phyloP scores from a whole-genome alignment of 202 grass and related monocot species.

The Musa balbisiana region DNA sequence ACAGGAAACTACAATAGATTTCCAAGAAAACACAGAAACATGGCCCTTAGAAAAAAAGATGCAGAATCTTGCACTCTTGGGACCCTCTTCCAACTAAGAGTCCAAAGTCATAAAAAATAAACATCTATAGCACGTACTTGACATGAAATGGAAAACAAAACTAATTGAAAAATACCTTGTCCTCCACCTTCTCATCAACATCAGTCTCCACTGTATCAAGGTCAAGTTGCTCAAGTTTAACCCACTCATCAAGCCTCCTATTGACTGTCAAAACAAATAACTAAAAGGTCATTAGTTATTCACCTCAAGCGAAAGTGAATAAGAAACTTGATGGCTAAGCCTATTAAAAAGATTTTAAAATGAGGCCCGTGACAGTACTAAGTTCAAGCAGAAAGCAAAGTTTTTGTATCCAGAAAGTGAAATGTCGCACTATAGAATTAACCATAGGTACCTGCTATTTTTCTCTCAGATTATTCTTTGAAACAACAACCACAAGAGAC shows the following conservation, averaged over 20 bases:
- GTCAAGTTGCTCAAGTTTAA: constrained; percentile 97
- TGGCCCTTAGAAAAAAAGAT: not conserved
- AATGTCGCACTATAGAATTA: too few species aligned
- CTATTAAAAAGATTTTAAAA: too few species aligned
- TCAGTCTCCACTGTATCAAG: constrained; percentile 79
- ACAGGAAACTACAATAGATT: not conserved
- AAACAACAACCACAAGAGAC: too few species aligned
- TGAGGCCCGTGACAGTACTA: too few species aligned
- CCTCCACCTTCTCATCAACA: constrained; percentile 95
- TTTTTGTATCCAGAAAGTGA: too few species aligned
- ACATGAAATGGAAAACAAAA: not conserved
- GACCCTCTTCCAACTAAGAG: not conserved
- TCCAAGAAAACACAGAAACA: not conserved
- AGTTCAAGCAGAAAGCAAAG: too few species aligned
- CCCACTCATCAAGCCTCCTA: constrained; percentile 96
- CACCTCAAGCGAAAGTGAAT: not conserved
- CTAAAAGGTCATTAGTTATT: constrained; percentile 11
- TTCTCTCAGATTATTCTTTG: too few species aligned
- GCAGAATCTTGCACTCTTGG: not conserved
- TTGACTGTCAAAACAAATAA: constrained; percentile 58
- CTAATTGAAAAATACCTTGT: constrained; percentile 53
- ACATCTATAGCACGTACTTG: not conserved
- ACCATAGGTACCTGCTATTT: too few species aligned
- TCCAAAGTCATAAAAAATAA: not conserved
- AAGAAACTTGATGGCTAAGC: not conserved